Evolutionary conservation across 2,329 filamentous ascomycete genomes (phyloP).

Genomic region (Diaporthe citrichinensis): DNA sequence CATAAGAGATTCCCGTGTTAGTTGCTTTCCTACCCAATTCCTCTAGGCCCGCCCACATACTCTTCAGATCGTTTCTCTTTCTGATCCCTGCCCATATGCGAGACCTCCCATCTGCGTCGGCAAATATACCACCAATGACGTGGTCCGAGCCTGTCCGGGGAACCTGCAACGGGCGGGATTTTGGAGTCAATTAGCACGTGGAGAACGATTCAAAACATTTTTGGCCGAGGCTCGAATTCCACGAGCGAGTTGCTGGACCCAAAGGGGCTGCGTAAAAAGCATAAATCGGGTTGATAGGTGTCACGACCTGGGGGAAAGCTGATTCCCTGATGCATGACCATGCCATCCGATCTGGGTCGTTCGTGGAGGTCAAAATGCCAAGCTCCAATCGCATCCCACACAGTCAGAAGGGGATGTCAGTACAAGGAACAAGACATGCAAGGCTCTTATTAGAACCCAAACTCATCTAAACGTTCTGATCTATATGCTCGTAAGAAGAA

Average conservation of each 20-base stretch:
- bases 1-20: not conserved
- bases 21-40: not conserved
- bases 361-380: slow-evolving; percentile 15
- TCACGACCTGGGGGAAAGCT: not conserved
- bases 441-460: not conserved
- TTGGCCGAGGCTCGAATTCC: not conserved
- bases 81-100: not conserved
- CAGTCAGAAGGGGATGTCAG: not conserved
- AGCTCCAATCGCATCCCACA: slow-evolving; percentile 24
- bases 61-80: not conserved
- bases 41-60: not conserved
- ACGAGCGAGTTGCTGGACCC: not conserved
- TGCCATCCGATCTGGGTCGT: slow-evolving; percentile 14
- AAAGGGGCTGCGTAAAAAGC: not conserved
- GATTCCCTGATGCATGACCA: not conserved
- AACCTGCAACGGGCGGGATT: slow-evolving; percentile 13
- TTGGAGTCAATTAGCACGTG: slow-evolving; percentile 8
- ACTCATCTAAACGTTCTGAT: slow-evolving; percentile 16
- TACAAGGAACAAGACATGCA: not conserved
- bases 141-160: not conserved
- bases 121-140: slow-evolving; percentile 9
- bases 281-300: slow-evolving; percentile 2
- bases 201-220: not conserved
- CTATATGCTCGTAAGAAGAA: slow-evolving; percentile 18
- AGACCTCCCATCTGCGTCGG: not conserved